Evolutionary conservation across 345 rosid species (phyloP).

Genomic region (Syzygium oleosum): DNA sequence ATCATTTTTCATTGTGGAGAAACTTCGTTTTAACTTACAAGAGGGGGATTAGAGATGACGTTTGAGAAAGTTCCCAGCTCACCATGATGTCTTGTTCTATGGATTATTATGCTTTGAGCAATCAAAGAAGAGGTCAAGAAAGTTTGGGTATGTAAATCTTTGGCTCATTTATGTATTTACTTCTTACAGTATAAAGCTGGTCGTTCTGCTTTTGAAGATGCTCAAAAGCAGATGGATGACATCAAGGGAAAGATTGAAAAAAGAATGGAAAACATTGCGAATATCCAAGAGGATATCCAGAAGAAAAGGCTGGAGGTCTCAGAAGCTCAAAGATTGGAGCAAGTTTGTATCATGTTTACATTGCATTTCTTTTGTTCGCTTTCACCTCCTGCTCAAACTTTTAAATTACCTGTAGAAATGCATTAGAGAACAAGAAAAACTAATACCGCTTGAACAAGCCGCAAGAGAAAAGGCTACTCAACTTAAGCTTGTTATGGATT

Average conservation of each 20-base stretch:
- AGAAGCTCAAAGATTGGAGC: constrained; percentile 65
- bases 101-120: neutral
- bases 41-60: neutral
- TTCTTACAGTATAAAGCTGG: constrained; percentile 77
- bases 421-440: constrained; percentile 69
- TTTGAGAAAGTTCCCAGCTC: neutral
- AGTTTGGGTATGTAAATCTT: neutral
- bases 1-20: neutral
- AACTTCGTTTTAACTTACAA: neutral
- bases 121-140: neutral
- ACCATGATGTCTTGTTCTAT: neutral
- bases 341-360: constrained; percentile 31
- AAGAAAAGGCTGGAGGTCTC: constrained; percentile 52
- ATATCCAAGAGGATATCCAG: constrained; percentile 45
- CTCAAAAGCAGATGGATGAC: constrained; percentile 63
- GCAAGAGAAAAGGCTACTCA: constrained; percentile 89
- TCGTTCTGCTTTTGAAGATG: constrained; percentile 64
- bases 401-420: constrained; percentile 44
- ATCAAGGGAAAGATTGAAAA: constrained; percentile 40
- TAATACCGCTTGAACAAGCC: constrained; percentile 82
- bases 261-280: constrained; percentile 30
- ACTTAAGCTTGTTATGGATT: constrained; percentile 64
- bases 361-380: constrained; percentile 4
- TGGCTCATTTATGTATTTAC: constrained; percentile 9
- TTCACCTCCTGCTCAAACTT: constrained; percentile 2